These are phyloP conservation scores for Lasiodiplodia citricola DNA, from an alignment of 2,329 filamentous ascomycete species.

Conservation along the genomic window DNA sequence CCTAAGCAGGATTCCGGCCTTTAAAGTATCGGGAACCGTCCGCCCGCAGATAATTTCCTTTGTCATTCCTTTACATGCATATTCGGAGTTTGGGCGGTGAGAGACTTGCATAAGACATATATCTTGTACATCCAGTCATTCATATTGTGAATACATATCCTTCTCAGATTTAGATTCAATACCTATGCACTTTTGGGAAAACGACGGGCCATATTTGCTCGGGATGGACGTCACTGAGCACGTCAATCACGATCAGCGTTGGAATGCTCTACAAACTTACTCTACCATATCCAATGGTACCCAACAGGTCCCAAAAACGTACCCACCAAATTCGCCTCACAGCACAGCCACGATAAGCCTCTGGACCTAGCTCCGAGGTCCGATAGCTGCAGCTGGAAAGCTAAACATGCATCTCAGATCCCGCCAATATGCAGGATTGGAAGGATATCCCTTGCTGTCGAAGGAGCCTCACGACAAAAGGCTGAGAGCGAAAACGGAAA, in stretches of 20 bases:
- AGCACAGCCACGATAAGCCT: neutral
- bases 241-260: neutral
- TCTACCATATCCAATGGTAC: neutral
- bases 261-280: too few species aligned
- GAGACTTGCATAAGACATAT: neutral
- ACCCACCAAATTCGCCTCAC: neutral
- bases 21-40: constrained; percentile 4
- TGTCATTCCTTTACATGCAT: neutral
- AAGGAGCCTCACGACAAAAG: neutral
- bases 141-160: neutral
- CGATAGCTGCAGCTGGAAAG: neutral
- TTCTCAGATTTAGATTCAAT: neutral
- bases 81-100: neutral
- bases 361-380: neutral
- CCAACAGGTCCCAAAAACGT: neutral
- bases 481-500: neutral
- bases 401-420: neutral
- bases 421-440: neutral
- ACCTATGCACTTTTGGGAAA: neutral
- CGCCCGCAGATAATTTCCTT: neutral
- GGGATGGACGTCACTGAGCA: neutral
- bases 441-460: neutral
- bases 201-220: neutral
- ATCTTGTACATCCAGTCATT: neutral
- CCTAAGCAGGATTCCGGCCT: constrained; percentile 42